A percentile compares a stretch with the other conserved stretches of the same genome.
Conservation (phyloP, 768 basidiomycete species). For the Collybiopsis luxurians region DNA sequence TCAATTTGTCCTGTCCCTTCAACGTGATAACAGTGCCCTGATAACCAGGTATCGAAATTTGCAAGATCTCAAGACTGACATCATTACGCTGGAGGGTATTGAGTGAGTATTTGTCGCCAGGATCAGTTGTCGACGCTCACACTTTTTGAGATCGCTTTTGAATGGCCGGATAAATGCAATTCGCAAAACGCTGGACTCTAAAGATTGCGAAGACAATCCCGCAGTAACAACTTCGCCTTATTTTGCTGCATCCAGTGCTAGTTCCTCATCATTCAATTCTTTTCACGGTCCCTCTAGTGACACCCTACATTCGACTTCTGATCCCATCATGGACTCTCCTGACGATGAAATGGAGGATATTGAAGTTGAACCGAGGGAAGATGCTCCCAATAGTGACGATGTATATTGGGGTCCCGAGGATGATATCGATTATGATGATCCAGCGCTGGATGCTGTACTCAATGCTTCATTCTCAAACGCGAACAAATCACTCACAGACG, state of each 20-base stretch:
- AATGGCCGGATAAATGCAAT: slow-evolving; percentile 38
- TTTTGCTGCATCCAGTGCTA: background rate
- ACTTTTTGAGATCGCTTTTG: slow-evolving; percentile 27
- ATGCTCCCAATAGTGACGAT: slow-evolving; percentile 39
- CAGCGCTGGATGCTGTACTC: slow-evolving; percentile 24
- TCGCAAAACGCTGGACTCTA: slow-evolving; percentile 27
- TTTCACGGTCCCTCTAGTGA: background rate
- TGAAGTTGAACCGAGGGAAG: slow-evolving; percentile 18
- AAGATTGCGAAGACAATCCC: slow-evolving; percentile 1
- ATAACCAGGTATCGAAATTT: slow-evolving; percentile 6
- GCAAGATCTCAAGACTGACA: slow-evolving; percentile 30
- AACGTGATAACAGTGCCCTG: background rate
- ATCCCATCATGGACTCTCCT: background rate
- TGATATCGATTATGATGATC: slow-evolving; percentile 18
- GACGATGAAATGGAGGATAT: background rate
- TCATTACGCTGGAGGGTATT: slow-evolving; percentile 36
- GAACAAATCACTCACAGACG: slow-evolving; percentile 13
- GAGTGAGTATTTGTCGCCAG: slow-evolving; percentile 26
- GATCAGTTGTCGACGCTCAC: background rate
- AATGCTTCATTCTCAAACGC: slow-evolving; percentile 16
- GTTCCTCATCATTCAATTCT: background rate
- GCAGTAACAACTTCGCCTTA: background rate
- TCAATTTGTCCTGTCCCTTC: slow-evolving; percentile 17
- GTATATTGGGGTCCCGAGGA: slow-evolving; percentile 46
- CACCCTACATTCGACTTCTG: background rate